These are phyloP conservation scores for Psilocybe subaeruginosa DNA, from an alignment of 768 basidiomycete species.

Conservation along the genomic window DNA sequence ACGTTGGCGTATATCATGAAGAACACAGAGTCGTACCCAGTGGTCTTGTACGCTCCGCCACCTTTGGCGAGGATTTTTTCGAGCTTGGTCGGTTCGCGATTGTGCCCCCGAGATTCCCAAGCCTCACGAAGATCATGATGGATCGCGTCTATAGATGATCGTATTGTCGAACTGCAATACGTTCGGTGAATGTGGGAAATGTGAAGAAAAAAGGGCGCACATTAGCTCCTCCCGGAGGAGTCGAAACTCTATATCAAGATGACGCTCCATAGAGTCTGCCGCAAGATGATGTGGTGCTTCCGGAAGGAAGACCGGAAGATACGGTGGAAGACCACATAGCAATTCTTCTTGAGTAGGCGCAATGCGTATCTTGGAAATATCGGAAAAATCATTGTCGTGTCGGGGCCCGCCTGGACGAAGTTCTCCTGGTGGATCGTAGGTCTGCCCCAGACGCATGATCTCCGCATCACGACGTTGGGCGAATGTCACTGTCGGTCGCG, in stretches of 20 bases:
- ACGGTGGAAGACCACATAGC: conserved; percentile 47
- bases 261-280: conserved; percentile 59
- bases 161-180: conserved; percentile 48
- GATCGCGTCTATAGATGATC: conserved; percentile 51
- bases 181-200: no score
- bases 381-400: conserved; percentile 67
- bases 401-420: conserved; percentile 53
- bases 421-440: conserved; percentile 58
- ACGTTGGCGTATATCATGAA: conserved; percentile 66
- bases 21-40: conserved; percentile 51
- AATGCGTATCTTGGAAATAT: conserved; percentile 61
- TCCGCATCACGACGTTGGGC: conserved; percentile 37
- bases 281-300: conserved; percentile 66
- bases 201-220: conserved; percentile 33
- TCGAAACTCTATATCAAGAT: conserved; percentile 76
- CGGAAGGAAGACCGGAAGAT: conserved; percentile 62
- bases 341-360: conserved; percentile 75
- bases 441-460: conserved; percentile 14
- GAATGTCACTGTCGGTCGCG: conserved; percentile 29
- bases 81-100: conserved; percentile 36
- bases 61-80: conserved; percentile 43
- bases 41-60: conserved; percentile 57
- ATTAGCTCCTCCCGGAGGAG: conserved; percentile 76
- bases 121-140: conserved; percentile 36
- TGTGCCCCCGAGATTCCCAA: conserved; percentile 1